A percentile compares a stretch with the other conserved stretches of the same genome.
Evolutionary conservation across 768 basidiomycete genomes (phyloP).

Genomic region (Kwoniella heveanensis): DNA sequence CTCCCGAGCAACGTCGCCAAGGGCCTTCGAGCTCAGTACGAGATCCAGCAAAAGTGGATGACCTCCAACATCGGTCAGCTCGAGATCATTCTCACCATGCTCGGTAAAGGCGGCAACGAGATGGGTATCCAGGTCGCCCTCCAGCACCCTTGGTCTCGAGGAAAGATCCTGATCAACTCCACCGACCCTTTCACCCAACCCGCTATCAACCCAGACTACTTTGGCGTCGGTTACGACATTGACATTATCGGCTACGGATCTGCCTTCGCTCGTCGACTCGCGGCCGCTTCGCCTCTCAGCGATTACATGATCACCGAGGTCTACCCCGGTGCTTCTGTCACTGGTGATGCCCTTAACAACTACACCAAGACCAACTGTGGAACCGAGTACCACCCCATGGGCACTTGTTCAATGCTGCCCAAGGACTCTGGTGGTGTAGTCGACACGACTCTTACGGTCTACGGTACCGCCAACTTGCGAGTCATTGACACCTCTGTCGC

Average conservation of each 20-base stretch:
- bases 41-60: conserved; percentile 46
- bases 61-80: conserved; percentile 44
- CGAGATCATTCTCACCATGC: conserved; percentile 52
- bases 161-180: conserved; percentile 67
- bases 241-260: conserved; percentile 58
- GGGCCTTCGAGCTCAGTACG: conserved; percentile 48
- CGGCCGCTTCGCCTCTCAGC: conserved; percentile 62
- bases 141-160: conserved; percentile 58
- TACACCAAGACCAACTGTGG: conserved; percentile 41
- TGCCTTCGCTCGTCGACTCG: conserved; percentile 66
- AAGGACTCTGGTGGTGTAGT: conserved; percentile 64
- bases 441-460: conserved; percentile 63
- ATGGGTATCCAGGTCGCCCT: conserved; percentile 51
- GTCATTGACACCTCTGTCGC: conserved; percentile 63
- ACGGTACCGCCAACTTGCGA: conserved; percentile 65
- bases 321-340: conserved; percentile 61
- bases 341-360: conserved; percentile 64
- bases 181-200: conserved; percentile 65
- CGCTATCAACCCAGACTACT: conserved; percentile 69
- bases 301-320: conserved; percentile 60
- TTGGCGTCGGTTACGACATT: conserved; percentile 56
- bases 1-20: conserved; percentile 46
- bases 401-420: conserved; percentile 66
- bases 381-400: conserved; percentile 63
- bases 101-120: conserved; percentile 39